phyloP scores from a whole-genome alignment of 2,329 filamentous ascomycete species.

The Penicillium concentricum region DNA sequence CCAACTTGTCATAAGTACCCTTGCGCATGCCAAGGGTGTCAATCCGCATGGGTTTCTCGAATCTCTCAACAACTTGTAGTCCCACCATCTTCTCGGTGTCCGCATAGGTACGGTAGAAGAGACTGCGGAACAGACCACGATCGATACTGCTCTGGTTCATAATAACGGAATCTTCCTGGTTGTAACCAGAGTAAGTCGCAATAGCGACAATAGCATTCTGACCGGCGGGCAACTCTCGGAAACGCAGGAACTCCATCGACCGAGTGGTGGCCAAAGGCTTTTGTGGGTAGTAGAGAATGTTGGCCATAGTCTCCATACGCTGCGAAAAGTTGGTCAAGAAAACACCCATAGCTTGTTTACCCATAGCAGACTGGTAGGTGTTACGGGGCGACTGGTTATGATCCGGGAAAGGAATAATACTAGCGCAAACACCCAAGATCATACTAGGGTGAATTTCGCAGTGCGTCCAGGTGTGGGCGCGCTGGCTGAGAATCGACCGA shows the following conservation, averaged over 20 bases:
- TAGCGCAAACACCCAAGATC: conserved; percentile 97
- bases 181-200: conserved; percentile 96
- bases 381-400: conserved; percentile 98
- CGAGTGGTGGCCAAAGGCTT: conserved; percentile 94
- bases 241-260: conserved; percentile 98
- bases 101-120: conserved; percentile 97
- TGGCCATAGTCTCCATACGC: conserved; percentile 99
- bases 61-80: conserved; percentile 86
- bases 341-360: conserved; percentile 99
- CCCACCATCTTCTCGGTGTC: conserved; percentile 96
- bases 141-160: conserved; percentile 99
- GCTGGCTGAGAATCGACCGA: conserved; percentile 82
- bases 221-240: conserved; percentile 92
- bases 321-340: conserved; percentile 96
- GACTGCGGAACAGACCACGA: conserved; percentile 90
- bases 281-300: conserved; percentile 97
- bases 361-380: conserved; percentile 98
- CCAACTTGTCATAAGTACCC: conserved; percentile 94
- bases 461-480: conserved; percentile 91
- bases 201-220: conserved; percentile 99
- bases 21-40: conserved; percentile 92
- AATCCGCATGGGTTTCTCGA: conserved; percentile 87
- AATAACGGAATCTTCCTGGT: conserved; percentile 99
- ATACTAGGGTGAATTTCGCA: conserved; percentile 99
- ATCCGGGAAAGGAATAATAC: conserved; percentile 99